Percentiles rank a stretch among this genome's conserved stretches.
Evolutionary conservation across 208 protist species (phyloP).

Genomic region (Crithidia brevicula): DNA sequence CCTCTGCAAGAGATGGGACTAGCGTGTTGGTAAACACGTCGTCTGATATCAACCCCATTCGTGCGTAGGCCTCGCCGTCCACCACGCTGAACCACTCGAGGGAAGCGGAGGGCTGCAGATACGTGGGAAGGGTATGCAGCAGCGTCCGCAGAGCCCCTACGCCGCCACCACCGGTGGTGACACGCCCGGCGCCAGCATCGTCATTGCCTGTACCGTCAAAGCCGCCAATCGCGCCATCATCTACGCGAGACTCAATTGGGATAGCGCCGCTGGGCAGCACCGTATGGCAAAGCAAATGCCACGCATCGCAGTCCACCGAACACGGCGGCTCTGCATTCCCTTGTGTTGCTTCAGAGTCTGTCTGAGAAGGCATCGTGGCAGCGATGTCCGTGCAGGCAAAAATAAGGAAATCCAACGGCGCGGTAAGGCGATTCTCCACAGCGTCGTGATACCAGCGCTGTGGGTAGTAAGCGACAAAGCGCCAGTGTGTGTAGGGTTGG

Average conservation of each 20-base stretch:
- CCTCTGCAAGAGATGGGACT: conserved; percentile 14
- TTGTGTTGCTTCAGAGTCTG: too few relatives aligned
- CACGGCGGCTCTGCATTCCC: background rate
- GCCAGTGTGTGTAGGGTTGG: conserved; percentile 45
- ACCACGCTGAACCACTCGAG: conserved; percentile 33
- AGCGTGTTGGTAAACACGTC: conserved; percentile 10
- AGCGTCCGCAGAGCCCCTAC: conserved; percentile 19
- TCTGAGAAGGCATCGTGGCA: too few relatives aligned
- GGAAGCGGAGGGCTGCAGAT: conserved; percentile 18
- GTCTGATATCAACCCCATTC: conserved; percentile 26
- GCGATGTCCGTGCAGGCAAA: conserved; percentile 33
- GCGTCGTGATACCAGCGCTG: conserved; percentile 64
- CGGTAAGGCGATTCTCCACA: conserved; percentile 40
- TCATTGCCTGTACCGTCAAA: too few relatives aligned
- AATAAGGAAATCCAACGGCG: conserved; percentile 51
- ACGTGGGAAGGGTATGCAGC: conserved; percentile 11
- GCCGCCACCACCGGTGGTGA: conserved; percentile 25
- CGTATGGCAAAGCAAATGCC: conserved; percentile 40
- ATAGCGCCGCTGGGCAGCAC: conserved; percentile 25
- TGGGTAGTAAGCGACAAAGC: conserved; percentile 43
- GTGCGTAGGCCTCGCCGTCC: conserved; percentile 20
- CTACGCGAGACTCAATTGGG: conserved; percentile 5
- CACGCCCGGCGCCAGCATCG: background rate
- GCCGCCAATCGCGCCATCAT: background rate
- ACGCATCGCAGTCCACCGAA: background rate